Percentiles rank a stretch among this genome's conserved stretches.
phyloP scores from a whole-genome alignment of 2,329 filamentous ascomycete species.

The Monosporascus sp. region DNA sequence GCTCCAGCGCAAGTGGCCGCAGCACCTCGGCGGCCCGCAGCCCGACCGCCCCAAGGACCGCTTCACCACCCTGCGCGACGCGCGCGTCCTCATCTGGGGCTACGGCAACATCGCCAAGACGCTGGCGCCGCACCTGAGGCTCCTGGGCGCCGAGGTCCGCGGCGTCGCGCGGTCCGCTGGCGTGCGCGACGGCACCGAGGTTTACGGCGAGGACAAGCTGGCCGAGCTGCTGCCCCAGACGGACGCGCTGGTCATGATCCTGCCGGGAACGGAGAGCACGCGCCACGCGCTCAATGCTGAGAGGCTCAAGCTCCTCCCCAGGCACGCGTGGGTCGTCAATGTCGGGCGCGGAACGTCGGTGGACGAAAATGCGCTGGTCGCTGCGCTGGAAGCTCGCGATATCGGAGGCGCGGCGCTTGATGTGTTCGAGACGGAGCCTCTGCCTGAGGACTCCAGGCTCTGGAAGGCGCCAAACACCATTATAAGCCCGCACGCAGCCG shows the following conservation, averaged over 20 bases:
- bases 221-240: constrained; percentile 48
- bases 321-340: constrained; percentile 52
- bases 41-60: constrained; percentile 49
- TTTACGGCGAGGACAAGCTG: constrained; percentile 50
- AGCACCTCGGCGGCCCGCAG: constrained; percentile 56
- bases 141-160: constrained; percentile 51
- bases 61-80: constrained; percentile 56
- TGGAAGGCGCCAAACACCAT: constrained; percentile 48
- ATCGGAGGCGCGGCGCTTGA: constrained; percentile 46
- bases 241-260: constrained; percentile 63
- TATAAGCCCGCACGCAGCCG: constrained; percentile 53
- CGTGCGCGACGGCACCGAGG: constrained; percentile 52
- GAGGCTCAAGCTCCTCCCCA: constrained; percentile 46
- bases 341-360: constrained; percentile 44
- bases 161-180: constrained; percentile 53
- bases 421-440: constrained; percentile 35
- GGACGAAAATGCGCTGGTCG: constrained; percentile 43
- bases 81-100: constrained; percentile 56
- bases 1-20: constrained; percentile 50
- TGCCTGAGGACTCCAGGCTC: constrained; percentile 34
- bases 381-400: constrained; percentile 36
- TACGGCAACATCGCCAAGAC: constrained; percentile 62
- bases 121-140: constrained; percentile 47
- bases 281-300: constrained; percentile 49
- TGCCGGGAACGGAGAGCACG: constrained; percentile 53